These are phyloP conservation scores for Phytophthora hibernalis DNA, from an alignment of 352 stramenopile species.

Conservation along the genomic window DNA sequence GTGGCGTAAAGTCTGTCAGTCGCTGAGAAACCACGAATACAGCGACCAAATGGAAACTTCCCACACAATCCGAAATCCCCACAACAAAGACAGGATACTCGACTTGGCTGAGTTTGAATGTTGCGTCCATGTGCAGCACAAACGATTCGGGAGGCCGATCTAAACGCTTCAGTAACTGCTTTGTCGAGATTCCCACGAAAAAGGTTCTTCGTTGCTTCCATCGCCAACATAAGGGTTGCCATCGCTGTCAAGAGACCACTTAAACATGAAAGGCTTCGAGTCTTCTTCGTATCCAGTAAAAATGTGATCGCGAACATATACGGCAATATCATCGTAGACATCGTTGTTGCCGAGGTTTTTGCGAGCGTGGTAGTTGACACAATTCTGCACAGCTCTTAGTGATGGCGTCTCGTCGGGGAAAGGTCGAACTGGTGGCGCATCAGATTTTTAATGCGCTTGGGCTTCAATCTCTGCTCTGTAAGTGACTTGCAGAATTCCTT, in stretches of 20 bases:
- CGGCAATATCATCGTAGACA: neutral
- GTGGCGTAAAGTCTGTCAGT: neutral
- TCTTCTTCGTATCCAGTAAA: neutral
- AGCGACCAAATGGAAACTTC: neutral
- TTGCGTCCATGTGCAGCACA: neutral
- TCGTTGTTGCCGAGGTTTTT: conserved; percentile 1
- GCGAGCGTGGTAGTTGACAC: neutral
- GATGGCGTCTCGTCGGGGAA: neutral
- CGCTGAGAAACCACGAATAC: neutral
- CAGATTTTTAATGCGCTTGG: neutral
- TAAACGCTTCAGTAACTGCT: neutral
- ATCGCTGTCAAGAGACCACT: neutral
- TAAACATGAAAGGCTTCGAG: neutral
- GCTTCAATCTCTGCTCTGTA: neutral
- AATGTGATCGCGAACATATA: neutral
- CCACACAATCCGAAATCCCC: neutral
- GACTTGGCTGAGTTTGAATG: neutral
- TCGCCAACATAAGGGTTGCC: neutral
- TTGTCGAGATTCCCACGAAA: neutral
- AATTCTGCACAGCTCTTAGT: neutral
- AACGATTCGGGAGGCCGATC: neutral
- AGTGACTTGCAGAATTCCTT: neutral
- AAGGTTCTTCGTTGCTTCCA: neutral
- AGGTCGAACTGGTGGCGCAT: neutral
- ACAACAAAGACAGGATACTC: conserved; percentile 1